Base-by-base conservation (phyloP, 1,284 basidiomycete species). In the Boletus hoseneyae region DNA sequence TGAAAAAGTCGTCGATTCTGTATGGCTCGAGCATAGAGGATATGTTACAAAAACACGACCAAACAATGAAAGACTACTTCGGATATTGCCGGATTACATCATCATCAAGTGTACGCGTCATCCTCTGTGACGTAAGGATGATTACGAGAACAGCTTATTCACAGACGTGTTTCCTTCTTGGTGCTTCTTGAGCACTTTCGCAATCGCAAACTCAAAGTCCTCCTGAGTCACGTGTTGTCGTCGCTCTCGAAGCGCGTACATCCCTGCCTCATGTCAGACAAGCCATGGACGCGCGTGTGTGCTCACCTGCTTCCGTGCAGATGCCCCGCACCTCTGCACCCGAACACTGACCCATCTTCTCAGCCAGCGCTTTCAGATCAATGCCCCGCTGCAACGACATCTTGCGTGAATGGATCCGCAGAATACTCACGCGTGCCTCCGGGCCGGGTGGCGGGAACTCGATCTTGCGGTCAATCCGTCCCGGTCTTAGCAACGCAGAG, bases 341-440 rank as follows among this genome's bases (percentile, higher is more conserved):
- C 2, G 93, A 97, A 67, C 95, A 97, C 65, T 96, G 91, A 3
- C 96, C 96, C 96, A 98, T 99, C 80, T 98, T 98, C 70, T 98
- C 96, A 0, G 96, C 96, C 13, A 98, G 78, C 1, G 89, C 85
- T 30, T 93, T 87, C 25, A 98, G 80, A 73, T 99, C 96, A 73
- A 99, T 98, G 6, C 96, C 96, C 53, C 96, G 84, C 74, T 98
- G 95, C 38, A 99, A 76, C 6, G 94, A 97, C 97, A 98, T 99
- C 89, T 99, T 98, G 60, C 96, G 83, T 34, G 93, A 97, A 70
- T 99, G 96, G 58, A 98, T 98, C 47, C 94, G 87, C 42, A 99
- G 80, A 69, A 99, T 99, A 21, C 93, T 91, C 38, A 98, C 92
- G 61, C 96, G 89, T 6, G 96, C 96, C 70, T 98, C 95, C 2